Base-by-base conservation (phyloP, 805 yeast genomes). In the Ogataea saltuana region DNA sequence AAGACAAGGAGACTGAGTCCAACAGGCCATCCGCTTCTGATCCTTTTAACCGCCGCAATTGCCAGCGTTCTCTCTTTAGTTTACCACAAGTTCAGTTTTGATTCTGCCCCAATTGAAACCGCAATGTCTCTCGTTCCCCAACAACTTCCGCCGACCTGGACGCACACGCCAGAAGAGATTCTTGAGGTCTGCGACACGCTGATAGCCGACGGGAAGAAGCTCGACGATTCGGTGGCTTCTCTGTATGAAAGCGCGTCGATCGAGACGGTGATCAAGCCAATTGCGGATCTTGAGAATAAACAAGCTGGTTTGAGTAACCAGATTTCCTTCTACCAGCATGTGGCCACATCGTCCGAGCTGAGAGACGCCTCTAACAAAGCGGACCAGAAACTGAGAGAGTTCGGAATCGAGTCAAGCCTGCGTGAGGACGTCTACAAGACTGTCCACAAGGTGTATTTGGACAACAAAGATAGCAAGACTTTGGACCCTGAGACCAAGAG, bases 301-400 rank as follows among this genome's bases (percentile, higher is more conserved):
- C 68, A 72, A 32, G 63, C 69, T 8, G 72, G 72, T 4, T 39
- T 71, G 6, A 67, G 68, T 20, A 75, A 74, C 53, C 82, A 74
- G 51, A 62, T 85, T 53, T 69, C 82, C 15, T 87, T 88, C 58
- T 82, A 80, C 56, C 88, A 81, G 61, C 82, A 83, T 52, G 90
- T 88, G 9, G 82, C 90, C 3, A 55, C 79, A 16, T 71, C 75
- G 49, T 77, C 81, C 55, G 78, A 65, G n/a, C 58, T 85, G 23
- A 74, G 96, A 56, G 87, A 84, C 49, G 87, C 88, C 3, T 80
- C 90, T 2, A 73, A 74, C 33, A 67, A 75, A 46, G 83, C 87
- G 0, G 85, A 82, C 49, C 78, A 78, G 57, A 57, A 70, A 46
- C 61, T 84, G 32, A 72, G 77, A 40, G 75, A 80, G 37, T 76